Base-by-base conservation (phyloP, 768 basidiomycete species). In the Kwoniella newhampshirensis region DNA sequence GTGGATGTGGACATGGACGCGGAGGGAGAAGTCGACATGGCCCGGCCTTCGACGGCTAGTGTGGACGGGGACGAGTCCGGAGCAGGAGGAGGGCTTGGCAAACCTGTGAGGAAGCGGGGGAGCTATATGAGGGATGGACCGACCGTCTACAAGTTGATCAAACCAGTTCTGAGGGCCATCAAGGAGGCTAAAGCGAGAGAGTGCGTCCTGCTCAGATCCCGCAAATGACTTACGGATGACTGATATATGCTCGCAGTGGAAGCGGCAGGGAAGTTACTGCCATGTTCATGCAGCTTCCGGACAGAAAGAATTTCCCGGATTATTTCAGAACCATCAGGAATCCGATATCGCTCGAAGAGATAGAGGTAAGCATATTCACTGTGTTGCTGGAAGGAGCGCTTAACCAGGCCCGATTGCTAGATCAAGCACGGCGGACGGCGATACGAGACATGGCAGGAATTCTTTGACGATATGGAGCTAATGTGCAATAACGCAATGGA, bases 261-360 rank as follows among this genome's bases (percentile, higher is more conserved):
- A 55, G 54, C n/a, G 62, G 63, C 9, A 46, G 69, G 12, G 64
- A 70, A 4, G 65, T 72, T 27, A 39, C 86, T 13, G 81, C 79
- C 2, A 86, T 86, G 61, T 96, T 96, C 79, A 87, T 89, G 85
- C 86, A 87, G 44, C 79, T 93, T 41, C 91, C 91, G 1, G 84
- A 83, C 26, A 86, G 82, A 74, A 89, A 88, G 67, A 79, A 82
- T 3, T 68, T 75, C 20, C 67, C 70, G 20, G 91, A 93, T 79
- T 97, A 97, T 78, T 96, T 93, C 77, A 72, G 77, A 21, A 59
- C 86, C 63, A 94, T 93, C 71, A 80, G 84, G 65, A 80, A 83
- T 23, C 92, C 93, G 27, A 89, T 96, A 65, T 86, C 89, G 25
- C 80, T 96, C 48, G 87, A 90, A 41, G 89, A 93, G 62, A 91